A percentile compares a stretch with the other conserved stretches of the same genome.
Conservation (phyloP, 768 basidiomycete genomes). For the Panaeolus papilionaceus region DNA sequence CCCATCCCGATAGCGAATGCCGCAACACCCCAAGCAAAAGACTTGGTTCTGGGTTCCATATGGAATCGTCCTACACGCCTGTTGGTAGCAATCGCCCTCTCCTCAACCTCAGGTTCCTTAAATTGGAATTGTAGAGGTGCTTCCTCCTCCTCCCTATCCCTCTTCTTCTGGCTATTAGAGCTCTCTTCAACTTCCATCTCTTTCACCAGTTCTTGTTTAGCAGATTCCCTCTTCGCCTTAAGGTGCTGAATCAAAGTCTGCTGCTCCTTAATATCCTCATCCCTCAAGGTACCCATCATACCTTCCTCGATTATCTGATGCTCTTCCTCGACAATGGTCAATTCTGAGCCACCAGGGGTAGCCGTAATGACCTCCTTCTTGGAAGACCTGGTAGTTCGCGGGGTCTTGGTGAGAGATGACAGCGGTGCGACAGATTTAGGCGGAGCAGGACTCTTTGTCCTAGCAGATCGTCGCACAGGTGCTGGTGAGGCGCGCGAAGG, state of each 20-base stretch:
- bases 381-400: constrained; percentile 33
- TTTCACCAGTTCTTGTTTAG: constrained; percentile 30
- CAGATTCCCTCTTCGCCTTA: constrained; percentile 64
- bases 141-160: constrained; percentile 61
- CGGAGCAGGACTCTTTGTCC: constrained; percentile 48
- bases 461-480: constrained; percentile 40
- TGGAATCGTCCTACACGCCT: constrained; percentile 62
- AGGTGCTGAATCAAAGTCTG: constrained; percentile 76
- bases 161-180: constrained; percentile 45
- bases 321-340: constrained; percentile 72
- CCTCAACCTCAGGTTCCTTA: constrained; percentile 69
- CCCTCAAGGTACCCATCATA: constrained; percentile 63
- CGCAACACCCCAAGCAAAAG: constrained; percentile 82
- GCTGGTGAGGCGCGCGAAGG: constrained; percentile 31
- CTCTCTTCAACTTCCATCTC: constrained; percentile 49
- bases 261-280: constrained; percentile 80
- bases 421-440: constrained; percentile 39
- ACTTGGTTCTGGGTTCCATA: constrained; percentile 72
- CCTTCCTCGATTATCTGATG: constrained; percentile 56
- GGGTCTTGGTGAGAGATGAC: constrained; percentile 44
- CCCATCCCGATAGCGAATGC: constrained; percentile 86
- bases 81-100: constrained; percentile 62
- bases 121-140: constrained; percentile 62
- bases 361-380: constrained; percentile 43
- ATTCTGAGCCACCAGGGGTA: constrained; percentile 59